Evolutionary conservation across 2,329 filamentous ascomycete species (phyloP).

Genomic region (Decorospora gaudefroyi): DNA sequence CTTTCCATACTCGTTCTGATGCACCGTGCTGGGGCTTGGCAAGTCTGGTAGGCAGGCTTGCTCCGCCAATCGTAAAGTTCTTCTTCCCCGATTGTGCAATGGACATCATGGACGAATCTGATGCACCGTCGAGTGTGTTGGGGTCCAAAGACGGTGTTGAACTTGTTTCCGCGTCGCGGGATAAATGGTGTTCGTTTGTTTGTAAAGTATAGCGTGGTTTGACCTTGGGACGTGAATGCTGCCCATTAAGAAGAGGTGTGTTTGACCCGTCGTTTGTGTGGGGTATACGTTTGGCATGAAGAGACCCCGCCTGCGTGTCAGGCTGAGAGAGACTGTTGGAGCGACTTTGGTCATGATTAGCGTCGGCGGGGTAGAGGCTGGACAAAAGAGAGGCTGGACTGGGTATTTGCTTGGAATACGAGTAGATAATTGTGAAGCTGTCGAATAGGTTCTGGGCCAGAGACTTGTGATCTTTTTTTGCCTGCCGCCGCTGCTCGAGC

Average conservation of each 20-base stretch:
- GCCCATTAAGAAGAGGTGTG: constrained; percentile 13
- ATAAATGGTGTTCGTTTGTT: constrained; percentile 13
- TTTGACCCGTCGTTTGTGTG: constrained; percentile 20
- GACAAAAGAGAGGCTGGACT: constrained; percentile 26
- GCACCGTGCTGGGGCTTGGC: neutral
- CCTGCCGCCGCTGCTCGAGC: constrained; percentile 34
- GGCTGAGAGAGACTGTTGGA: neutral
- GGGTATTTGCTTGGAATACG: constrained; percentile 41
- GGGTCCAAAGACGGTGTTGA: constrained; percentile 1
- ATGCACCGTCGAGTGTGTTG: constrained; percentile 14
- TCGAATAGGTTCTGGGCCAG: constrained; percentile 63
- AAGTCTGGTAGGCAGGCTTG: neutral
- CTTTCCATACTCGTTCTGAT: neutral
- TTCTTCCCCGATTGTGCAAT: constrained; percentile 28
- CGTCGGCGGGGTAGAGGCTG: neutral
- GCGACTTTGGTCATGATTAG: too few relatives aligned
- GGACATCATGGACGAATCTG: constrained; percentile 13
- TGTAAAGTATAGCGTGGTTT: constrained; percentile 40
- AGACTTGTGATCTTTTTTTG: constrained; percentile 62
- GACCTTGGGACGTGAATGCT: constrained; percentile 21
- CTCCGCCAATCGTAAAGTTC: constrained; percentile 22
- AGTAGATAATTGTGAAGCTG: constrained; percentile 42
- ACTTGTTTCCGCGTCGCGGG: constrained; percentile 11
- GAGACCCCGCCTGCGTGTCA: neutral
- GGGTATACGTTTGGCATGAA: neutral